Evolutionary conservation across 352 stramenopile species (phyloP).

Genomic region (Pythium myriotylum): DNA sequence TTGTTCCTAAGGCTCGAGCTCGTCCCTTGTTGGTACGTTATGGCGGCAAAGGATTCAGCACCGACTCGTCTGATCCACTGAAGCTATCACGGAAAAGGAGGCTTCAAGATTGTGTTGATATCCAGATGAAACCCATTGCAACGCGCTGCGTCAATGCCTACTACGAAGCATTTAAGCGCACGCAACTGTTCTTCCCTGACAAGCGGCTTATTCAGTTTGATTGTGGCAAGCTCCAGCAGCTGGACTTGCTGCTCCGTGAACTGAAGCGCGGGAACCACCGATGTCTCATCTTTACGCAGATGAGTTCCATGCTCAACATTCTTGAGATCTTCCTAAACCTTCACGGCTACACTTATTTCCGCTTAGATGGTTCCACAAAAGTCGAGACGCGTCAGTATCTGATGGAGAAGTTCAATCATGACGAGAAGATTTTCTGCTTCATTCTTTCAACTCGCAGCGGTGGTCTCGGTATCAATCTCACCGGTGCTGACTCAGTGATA

Average conservation of each 20-base stretch:
- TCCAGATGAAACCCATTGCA: constrained; percentile 35
- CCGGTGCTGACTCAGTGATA: constrained; percentile 94
- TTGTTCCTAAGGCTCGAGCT: constrained; percentile 70
- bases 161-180: constrained; percentile 70
- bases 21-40: constrained; percentile 41
- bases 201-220: constrained; percentile 97
- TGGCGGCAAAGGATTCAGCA: constrained; percentile 42
- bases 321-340: constrained; percentile 99
- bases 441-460: constrained; percentile 98
- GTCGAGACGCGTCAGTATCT: constrained; percentile 95
- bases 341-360: constrained; percentile 97
- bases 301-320: constrained; percentile 99
- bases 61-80: constrained; percentile 7
- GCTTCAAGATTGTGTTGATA: constrained; percentile 27
- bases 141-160: constrained; percentile 44
- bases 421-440: constrained; percentile 98
- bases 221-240: constrained; percentile 91
- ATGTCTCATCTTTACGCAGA: constrained; percentile 97
- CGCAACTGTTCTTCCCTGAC: constrained; percentile 96
- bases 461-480: constrained; percentile 98
- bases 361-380: constrained; percentile 97
- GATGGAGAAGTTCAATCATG: constrained; percentile 99
- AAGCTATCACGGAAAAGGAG: constrained; percentile 42
- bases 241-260: constrained; percentile 92
- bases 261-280: constrained; percentile 95